These are phyloP conservation scores for Chamaenerion angustifolium DNA, from an alignment of 345 rosid species.

Conservation along the genomic window DNA sequence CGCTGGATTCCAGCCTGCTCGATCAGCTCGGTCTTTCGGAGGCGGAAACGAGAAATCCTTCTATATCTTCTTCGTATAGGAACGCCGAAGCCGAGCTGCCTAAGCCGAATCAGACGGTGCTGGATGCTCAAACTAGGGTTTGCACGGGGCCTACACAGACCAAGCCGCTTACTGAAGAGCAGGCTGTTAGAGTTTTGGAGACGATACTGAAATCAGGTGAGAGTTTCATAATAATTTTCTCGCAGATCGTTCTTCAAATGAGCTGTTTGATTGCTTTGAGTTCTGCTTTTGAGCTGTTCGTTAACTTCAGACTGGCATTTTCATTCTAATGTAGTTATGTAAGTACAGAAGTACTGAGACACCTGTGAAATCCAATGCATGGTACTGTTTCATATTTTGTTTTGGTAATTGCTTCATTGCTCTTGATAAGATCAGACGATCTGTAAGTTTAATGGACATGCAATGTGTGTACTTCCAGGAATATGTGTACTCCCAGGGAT, in stretches of 20 bases:
- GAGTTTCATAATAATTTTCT: not conserved
- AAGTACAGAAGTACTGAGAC: no score
- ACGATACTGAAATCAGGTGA: conserved; percentile 71
- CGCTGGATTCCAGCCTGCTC: conserved; percentile 30
- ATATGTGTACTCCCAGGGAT: no score
- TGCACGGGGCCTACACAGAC: conserved; percentile 95
- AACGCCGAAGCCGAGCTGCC: conserved; percentile 32
- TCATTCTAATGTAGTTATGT: no score
- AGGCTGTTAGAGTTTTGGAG: conserved; percentile 60
- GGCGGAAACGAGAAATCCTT: conserved; percentile 49
- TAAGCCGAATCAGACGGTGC: conserved; percentile 73
- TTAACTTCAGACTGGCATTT: not conserved
- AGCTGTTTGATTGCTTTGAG: not conserved
- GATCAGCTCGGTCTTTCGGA: conserved; percentile 54
- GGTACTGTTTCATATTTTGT: not conserved
- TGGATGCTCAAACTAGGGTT: conserved; percentile 93
- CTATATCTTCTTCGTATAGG: conserved; percentile 65
- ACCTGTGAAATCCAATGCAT: not conserved
- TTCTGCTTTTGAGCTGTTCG: not conserved
- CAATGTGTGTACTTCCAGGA: no score
- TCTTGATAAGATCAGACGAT: no score
- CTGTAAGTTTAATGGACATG: no score
- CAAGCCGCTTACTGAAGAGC: conserved; percentile 56
- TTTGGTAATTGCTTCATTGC: not conserved
- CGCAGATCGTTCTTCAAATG: not conserved